Conservation (phyloP, 1,139 yeast species). For the Sugiyamaella neomexicana region DNA sequence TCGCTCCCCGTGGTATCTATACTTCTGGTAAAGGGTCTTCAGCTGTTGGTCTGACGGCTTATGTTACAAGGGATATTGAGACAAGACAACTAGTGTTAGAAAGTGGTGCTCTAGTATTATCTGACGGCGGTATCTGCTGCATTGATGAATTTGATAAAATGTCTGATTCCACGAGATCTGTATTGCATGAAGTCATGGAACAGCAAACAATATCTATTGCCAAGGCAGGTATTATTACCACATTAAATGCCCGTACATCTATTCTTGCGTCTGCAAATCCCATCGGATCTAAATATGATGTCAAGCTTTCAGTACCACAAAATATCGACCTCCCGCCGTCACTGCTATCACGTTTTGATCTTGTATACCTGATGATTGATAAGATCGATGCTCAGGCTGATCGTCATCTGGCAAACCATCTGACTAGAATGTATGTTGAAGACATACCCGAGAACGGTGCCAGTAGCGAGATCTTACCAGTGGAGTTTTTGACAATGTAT, state of each 20-base stretch:
- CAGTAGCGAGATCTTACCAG: constrained; percentile 57
- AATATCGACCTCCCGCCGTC: constrained; percentile 98
- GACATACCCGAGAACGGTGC: constrained; percentile 79
- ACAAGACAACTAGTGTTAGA: constrained; percentile 91
- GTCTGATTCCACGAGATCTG: constrained; percentile 93
- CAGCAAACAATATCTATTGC: constrained; percentile 98
- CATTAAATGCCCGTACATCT: constrained; percentile 93
- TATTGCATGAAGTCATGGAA: constrained; percentile 98
- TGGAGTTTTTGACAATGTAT: constrained; percentile 82
- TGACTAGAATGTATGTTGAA: constrained; percentile 89
- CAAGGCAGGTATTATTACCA: constrained; percentile 96
- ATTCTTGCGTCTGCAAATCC: constrained; percentile 97
- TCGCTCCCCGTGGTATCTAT: constrained; percentile 96
- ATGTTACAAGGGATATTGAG: constrained; percentile 90
- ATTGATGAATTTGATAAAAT: constrained; percentile 98
- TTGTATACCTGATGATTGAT: constrained; percentile 88
- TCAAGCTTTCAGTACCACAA: constrained; percentile 87
- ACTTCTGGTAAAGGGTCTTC: constrained; percentile 99
- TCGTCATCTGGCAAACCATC: constrained; percentile 82
- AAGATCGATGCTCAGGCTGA: constrained; percentile 86
- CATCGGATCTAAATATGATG: constrained; percentile 93
- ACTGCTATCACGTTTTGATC: constrained; percentile 86
- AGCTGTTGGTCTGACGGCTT: constrained; percentile 98
- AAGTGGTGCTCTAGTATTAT: constrained; percentile 92
- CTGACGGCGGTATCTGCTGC: constrained; percentile 98